A percentile compares a stretch with the other conserved stretches of the same genome.
phyloP scores from a whole-genome alignment of 139 green algal species.

The Picochlorum sp. region DNA sequence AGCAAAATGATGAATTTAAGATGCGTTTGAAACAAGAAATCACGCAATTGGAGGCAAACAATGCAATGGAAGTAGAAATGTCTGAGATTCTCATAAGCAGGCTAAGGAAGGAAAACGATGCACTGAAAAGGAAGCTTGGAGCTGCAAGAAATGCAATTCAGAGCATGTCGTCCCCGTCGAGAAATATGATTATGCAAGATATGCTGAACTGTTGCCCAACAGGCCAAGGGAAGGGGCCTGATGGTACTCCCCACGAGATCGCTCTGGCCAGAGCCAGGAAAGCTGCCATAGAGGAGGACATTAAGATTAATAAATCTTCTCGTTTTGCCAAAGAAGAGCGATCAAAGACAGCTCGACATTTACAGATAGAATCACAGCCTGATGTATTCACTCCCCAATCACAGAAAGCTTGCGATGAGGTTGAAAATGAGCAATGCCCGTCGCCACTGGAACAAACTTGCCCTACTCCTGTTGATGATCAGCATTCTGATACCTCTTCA shows the following conservation, averaged over 20 bases:
- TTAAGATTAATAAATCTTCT: neutral
- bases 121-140: constrained; percentile 17
- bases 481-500: no score
- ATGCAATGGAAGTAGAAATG: constrained; percentile 38
- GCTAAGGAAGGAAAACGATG: constrained; percentile 21
- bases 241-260: constrained; percentile 27
- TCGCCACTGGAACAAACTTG: no score
- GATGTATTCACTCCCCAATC: no score
- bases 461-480: no score
- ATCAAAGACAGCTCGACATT: neutral
- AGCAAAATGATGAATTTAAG: no score
- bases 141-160: constrained; percentile 10
- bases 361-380: neutral
- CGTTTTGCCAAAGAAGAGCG: neutral
- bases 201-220: constrained; percentile 4
- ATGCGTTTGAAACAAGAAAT: constrained; percentile 10
- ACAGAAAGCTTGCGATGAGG: no score
- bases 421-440: no score
- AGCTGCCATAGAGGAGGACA: constrained; percentile 12
- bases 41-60: constrained; percentile 36
- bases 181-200: neutral
- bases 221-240: constrained; percentile 14
- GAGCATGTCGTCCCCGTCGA: constrained; percentile 7
- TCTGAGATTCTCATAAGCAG: constrained; percentile 23
- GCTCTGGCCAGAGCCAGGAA: constrained; percentile 25